Evolutionary conservation across 441 rosid species (phyloP), one percentile per base, ranked within the genome.

Genomic region (Daphne laureola): DNA sequence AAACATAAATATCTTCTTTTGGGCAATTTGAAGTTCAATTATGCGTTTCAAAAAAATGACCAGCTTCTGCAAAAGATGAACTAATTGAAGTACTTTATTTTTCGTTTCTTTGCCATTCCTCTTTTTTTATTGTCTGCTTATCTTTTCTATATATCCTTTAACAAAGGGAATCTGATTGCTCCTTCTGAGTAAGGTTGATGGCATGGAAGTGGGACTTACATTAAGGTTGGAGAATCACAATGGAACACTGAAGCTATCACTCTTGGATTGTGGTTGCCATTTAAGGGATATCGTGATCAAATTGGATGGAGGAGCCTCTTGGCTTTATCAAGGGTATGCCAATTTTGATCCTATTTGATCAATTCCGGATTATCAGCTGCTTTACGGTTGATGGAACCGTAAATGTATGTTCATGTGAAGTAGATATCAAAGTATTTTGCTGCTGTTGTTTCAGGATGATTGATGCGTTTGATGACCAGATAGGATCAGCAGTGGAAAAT

Each of bases 261-360:
- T 87, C 21, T 53, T 63, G 55, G 87, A 93, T 47, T 76, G 83
- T 27, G 95, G 97, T 51, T 93, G 97, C 69, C 81, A 78, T 58
- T 84, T 89, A 43, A 75, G 75, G 65, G 80, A 80, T 67, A 80
- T 93, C 51, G 57, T 62, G 14, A 84, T 93, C 58, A 68, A 80
- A 49, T 63, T 93, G 63, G 80, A 86, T 49, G 97, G 98, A 68
- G 97, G 98, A 66, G 87, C 95, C 18, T 89, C 98, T 46, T 93
- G 98, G 98, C 80, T 93, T 63, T 93, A 93, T 77, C 97, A 89
- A 63, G 89, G 97, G 98, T 93, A 84, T 41, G 74, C n/a, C 12
- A n/a, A 62, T 49, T 46, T 61, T 48, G 1, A 8, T 43, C 3
- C 9, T 17, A 13, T 7, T 54, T 40, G 50, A 26, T 23, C 5